Evolutionary conservation across 2,329 filamentous ascomycete species (phyloP), one percentile per base, ranked within the genome.

Genomic region (Rugonectria rugulosa): DNA sequence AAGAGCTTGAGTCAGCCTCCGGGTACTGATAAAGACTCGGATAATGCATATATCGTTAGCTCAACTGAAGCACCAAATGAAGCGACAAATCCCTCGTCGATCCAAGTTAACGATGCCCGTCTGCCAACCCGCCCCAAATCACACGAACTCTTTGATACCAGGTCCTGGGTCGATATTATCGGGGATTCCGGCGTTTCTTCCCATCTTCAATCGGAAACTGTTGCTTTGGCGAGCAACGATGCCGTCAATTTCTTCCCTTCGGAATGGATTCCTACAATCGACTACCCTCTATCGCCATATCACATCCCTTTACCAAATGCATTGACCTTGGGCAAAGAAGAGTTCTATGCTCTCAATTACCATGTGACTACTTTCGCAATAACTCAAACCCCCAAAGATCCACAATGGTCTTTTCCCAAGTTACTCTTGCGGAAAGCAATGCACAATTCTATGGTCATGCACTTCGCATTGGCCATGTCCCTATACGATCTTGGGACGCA

Each of bases 361-460:
- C 40, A 49, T 24, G 34, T 29, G n/a, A 31, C 34, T 7, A 6
- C 12, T 10, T 49, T 49, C 14, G 23, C 45, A 3, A 12, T 26
- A 8, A 32, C 34, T n/a, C 24, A 49, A 11, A 49, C 45, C 4
- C 15, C 34, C 31, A 49, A 49, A 15, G 45, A 49, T 21, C 45
- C 45, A 11, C 23, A 21, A 12, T 49, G 45, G 45, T 49, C 45
- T 4, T 31, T 49, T 15, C 45, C 45, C 8, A 49, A 19, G 14
- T 10, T 49, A 10, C 32, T 49, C 9, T n/a, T 49, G 14, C 32
- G 23, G 2, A n/a, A 49, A 14, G 34, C 45, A 15, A 40, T 34
- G 6, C 10, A 8, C 11, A 49, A 24, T 23, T 10, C 45, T 21
- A 49, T 49, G 45, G 15, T 8, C 6, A 49, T 49, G 45, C 32